Evolutionary conservation across 1,284 basidiomycete genomes (phyloP).

Genomic region (Apiotrichum brassicae): DNA sequence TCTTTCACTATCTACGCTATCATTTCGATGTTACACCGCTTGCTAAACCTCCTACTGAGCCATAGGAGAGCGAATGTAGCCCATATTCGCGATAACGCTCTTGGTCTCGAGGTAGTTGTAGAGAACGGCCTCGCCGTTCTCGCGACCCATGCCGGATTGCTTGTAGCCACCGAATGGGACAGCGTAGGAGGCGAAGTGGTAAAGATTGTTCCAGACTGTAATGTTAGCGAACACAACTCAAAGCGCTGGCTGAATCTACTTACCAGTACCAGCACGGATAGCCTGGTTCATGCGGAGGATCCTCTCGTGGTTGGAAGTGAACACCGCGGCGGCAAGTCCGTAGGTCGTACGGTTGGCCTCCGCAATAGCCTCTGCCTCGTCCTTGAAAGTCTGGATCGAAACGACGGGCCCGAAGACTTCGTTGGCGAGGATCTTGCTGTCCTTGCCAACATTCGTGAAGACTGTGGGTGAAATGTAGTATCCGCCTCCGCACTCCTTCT

Average conservation of each 20-base stretch:
- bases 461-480: constrained; percentile 41
- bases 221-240: neutral
- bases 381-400: constrained; percentile 45
- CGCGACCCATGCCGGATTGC: constrained; percentile 25
- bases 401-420: constrained; percentile 51
- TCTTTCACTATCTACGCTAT: too few species aligned
- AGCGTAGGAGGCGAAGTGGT: constrained; percentile 10
- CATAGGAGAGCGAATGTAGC: constrained; percentile 15
- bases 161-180: constrained; percentile 17
- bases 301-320: constrained; percentile 77
- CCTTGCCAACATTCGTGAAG: constrained; percentile 34
- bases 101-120: constrained; percentile 17
- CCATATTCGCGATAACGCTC: constrained; percentile 45
- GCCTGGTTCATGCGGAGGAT: constrained; percentile 75
- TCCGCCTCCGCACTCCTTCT: constrained; percentile 14
- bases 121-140: constrained; percentile 9
- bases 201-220: constrained; percentile 11
- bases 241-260: neutral
- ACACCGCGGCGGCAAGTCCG: constrained; percentile 79
- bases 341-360: constrained; percentile 79
- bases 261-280: constrained; percentile 75
- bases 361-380: constrained; percentile 51
- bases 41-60: too few species aligned
- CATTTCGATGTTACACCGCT: too few species aligned
- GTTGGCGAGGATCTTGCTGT: constrained; percentile 38